Base-by-base conservation (phyloP, 805 yeast species). In the Lachancea nothofagi region DNA sequence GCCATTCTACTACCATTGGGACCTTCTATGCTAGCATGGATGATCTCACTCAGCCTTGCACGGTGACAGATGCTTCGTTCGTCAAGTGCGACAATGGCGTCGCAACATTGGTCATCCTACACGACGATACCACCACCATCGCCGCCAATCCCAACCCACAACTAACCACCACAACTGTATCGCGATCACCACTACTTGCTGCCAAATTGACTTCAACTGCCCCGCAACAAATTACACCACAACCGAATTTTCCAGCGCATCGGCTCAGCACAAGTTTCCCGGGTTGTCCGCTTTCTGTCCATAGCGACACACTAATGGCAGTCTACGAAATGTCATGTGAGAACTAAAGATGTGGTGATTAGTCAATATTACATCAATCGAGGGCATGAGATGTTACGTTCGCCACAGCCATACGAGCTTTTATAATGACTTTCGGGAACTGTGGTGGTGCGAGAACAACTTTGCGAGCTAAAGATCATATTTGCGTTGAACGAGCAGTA, bases 301-400 rank as follows among this genome's bases (percentile, higher is more conserved):
- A 33, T 23, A 10, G n/a, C 15, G 19, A 5, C 9, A 9, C 29
- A 5, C 12, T 7, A 10, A 33, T 33, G 36, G 29, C 36, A 14
- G 29, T 33, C 21, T 25, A 24, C 29, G 36, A 33, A 33, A 33
- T 33, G 36, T 33, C 36, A 33, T 25, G 29, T 33, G 36, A 33
- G 19, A 21, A 23, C 25, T 7, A 23, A 7, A 10, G 31, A 19
- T 21, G 34, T 31, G 26, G 34, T 31, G 24, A 4, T n/a, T 27
- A 8, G 7, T 10, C 25, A 23, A 8, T 10, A 23, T 8, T 8
- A 23, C 25, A n/a, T n/a, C n/a, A n/a, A n/a, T n/a, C n/a, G n/a
- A n/a, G n/a, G n/a, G n/a, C n/a, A n/a, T n/a, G n/a, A n/a, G n/a
- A n/a, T n/a, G n/a, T n/a, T n/a, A n/a, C n/a, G n/a, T n/a, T n/a